Conservation (phyloP, 2,329 filamentous ascomycete genomes). For the Xylaria digitata region DNA sequence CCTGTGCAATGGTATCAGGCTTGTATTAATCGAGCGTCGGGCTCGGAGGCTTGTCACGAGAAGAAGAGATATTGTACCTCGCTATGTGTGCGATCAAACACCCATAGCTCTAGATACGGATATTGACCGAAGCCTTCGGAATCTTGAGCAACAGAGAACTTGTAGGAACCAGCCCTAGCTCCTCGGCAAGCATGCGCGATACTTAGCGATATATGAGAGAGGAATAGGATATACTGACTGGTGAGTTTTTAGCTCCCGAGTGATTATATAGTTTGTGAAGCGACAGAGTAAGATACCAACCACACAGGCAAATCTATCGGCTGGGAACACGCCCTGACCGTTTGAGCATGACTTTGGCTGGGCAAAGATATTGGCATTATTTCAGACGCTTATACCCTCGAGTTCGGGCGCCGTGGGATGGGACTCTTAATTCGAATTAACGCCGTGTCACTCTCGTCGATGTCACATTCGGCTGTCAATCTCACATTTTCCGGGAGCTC, state of each 20-base stretch:
- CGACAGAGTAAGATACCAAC: constrained; percentile 39
- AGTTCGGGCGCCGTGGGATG: constrained; percentile 43
- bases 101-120: constrained; percentile 62
- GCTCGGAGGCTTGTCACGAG: constrained; percentile 55
- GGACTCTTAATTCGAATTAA: constrained; percentile 54
- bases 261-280: constrained; percentile 61
- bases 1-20: constrained; percentile 1
- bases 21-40: constrained; percentile 54
- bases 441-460: constrained; percentile 43
- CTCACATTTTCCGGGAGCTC: constrained; percentile 55
- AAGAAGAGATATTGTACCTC: constrained; percentile 63
- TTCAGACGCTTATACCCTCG: not conserved
- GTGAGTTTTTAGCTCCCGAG: constrained; percentile 58
- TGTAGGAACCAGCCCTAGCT: constrained; percentile 69
- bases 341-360: constrained; percentile 56
- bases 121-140: constrained; percentile 54
- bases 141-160: constrained; percentile 64
- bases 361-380: constrained; percentile 19
- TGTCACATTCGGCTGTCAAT: constrained; percentile 44
- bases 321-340: constrained; percentile 55
- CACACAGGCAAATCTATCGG: constrained; percentile 53
- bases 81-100: constrained; percentile 65
- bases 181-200: constrained; percentile 61
- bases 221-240: constrained; percentile 63
- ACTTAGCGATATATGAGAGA: constrained; percentile 21